These are phyloP conservation scores for Paramecium octaurelia DNA, from an alignment of 73 alveolate genomes.

Conservation along the genomic window DNA sequence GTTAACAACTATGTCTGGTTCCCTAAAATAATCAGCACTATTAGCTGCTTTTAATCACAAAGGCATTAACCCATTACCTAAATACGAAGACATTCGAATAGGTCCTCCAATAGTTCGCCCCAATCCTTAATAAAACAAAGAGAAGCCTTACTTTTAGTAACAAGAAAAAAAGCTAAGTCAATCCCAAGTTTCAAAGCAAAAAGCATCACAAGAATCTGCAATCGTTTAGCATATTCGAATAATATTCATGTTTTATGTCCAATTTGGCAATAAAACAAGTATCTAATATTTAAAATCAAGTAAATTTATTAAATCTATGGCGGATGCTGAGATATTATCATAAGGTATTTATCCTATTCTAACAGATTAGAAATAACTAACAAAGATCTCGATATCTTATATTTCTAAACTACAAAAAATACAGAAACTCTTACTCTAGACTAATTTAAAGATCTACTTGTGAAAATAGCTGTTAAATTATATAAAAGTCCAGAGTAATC, in stretches of 20 bases:
- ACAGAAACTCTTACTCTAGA: conserved; percentile 1
- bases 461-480: not conserved
- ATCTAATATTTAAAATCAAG: conserved; percentile 42
- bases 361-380: not conserved
- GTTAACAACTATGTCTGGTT: not conserved
- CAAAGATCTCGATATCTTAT: conserved; percentile 1
- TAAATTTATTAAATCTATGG: conserved; percentile 44
- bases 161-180: not conserved
- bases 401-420: not conserved
- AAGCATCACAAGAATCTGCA: not conserved
- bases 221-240: conserved; percentile 1
- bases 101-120: not conserved
- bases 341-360: not conserved
- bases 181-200: not conserved
- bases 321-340: conserved; percentile 3
- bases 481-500: not conserved
- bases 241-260: conserved; percentile 32
- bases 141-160: not conserved
- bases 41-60: not conserved
- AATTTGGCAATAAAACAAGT: conserved; percentile 51
- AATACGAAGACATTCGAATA: not conserved
- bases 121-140: not conserved
- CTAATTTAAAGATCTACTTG: not conserved
- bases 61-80: not conserved
- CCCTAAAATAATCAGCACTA: not conserved